phyloP scores from a whole-genome alignment of 331 rosid genomes.

The Acacia concinna region DNA sequence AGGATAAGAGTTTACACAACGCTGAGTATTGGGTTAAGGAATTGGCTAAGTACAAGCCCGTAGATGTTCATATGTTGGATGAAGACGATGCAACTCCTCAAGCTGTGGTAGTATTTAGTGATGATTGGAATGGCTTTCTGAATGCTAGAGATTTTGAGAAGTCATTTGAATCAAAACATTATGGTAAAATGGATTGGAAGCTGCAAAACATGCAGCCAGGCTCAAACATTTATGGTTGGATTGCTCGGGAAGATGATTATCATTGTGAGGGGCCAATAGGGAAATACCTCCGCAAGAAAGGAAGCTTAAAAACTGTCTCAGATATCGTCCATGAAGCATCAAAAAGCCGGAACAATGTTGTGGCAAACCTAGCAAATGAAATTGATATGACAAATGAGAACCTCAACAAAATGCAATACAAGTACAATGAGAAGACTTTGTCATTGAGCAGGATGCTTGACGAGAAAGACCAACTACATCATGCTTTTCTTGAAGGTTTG shows the following conservation, averaged over 20 bases:
- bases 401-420: constrained; percentile 59
- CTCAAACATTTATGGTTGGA: constrained; percentile 75
- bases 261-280: constrained; percentile 65
- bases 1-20: constrained; percentile 34
- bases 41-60: constrained; percentile 58
- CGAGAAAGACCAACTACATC: constrained; percentile 79
- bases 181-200: constrained; percentile 68
- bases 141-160: constrained; percentile 78
- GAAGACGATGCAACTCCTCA: constrained; percentile 39
- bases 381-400: constrained; percentile 73
- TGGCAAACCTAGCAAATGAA: constrained; percentile 63
- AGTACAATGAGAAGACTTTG: constrained; percentile 74
- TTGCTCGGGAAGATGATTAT: constrained; percentile 83
- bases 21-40: constrained; percentile 62
- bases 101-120: constrained; percentile 60
- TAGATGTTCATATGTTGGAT: constrained; percentile 37
- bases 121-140: constrained; percentile 80
- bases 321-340: constrained; percentile 79
- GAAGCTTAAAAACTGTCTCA: constrained; percentile 73
- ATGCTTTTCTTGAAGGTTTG: constrained; percentile 74
- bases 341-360: constrained; percentile 55
- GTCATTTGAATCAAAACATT: constrained; percentile 48
- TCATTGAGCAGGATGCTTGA: constrained; percentile 83
- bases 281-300: constrained; percentile 73
- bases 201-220: constrained; percentile 37